Percentiles rank a stretch among this genome's conserved stretches.
Evolutionary conservation across 176 grass and related monocot species (phyloP).

Genomic region (Puya raimondii): DNA sequence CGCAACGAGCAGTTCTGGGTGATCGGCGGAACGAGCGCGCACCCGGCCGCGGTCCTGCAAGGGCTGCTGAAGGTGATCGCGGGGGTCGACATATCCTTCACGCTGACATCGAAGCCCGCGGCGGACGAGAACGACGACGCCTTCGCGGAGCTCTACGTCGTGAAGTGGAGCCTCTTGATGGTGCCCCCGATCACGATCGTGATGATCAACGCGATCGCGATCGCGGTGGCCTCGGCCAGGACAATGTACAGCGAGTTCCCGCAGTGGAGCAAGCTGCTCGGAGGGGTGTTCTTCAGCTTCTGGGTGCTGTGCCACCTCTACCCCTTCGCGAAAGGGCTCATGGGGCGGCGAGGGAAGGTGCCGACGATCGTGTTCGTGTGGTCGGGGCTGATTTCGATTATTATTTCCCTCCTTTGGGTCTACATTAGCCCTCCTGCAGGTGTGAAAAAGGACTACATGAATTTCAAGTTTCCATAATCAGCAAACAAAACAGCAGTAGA

Average conservation of each 20-base stretch:
- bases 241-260: slow-evolving; percentile 87
- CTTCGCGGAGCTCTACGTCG: slow-evolving; percentile 68
- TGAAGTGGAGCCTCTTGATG: slow-evolving; percentile 89
- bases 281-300: slow-evolving; percentile 91
- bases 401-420: slow-evolving; percentile 86
- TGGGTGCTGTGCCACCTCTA: slow-evolving; percentile 98
- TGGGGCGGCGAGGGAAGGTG: slow-evolving; percentile 81
- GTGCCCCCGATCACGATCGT: slow-evolving; percentile 88
- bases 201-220: slow-evolving; percentile 76
- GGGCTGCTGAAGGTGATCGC: slow-evolving; percentile 89
- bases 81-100: slow-evolving; percentile 92
- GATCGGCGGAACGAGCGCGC: slow-evolving; percentile 88
- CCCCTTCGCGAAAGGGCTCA: slow-evolving; percentile 87
- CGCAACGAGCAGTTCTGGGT: slow-evolving; percentile 98
- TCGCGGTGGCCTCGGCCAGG: slow-evolving; percentile 52
- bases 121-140: slow-evolving; percentile 36
- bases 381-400: slow-evolving; percentile 67
- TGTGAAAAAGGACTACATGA: slow-evolving; percentile 29
- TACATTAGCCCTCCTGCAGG: slow-evolving; percentile 75
- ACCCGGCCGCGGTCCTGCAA: slow-evolving; percentile 72
- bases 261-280: slow-evolving; percentile 87
- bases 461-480: slow-evolving; percentile 70
- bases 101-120: slow-evolving; percentile 57
- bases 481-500: neutral
- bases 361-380: slow-evolving; percentile 92